Evolutionary conservation across 257 asterid species (phyloP).

Genomic region (Phtheirospermum japonicum): DNA sequence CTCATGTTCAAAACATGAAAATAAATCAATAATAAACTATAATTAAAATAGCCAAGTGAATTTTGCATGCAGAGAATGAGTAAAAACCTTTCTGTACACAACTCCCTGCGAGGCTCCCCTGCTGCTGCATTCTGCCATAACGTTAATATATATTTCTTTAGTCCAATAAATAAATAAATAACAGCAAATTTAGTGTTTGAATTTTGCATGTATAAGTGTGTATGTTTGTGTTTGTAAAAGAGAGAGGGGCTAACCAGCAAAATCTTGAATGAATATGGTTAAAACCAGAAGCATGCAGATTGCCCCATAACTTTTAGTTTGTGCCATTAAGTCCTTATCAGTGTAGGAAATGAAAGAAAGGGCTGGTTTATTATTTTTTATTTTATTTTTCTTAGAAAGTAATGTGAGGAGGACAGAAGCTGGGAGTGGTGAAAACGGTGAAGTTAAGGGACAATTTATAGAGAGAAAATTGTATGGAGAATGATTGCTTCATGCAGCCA

Average conservation of each 20-base stretch:
- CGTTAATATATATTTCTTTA: background rate
- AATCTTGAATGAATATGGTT: constrained; percentile 27
- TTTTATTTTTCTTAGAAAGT: background rate
- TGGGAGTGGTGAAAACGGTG: background rate
- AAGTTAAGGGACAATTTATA: background rate
- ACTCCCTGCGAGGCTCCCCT: constrained; percentile 29
- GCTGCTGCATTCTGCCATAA: constrained; percentile 45
- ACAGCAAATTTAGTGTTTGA: background rate
- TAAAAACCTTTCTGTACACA: constrained; percentile 34
- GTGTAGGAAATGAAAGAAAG: background rate
- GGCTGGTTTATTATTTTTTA: no score
- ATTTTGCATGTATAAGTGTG: background rate
- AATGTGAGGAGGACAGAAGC: background rate
- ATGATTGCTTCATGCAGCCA: constrained; percentile 41
- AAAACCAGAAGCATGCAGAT: constrained; percentile 36
- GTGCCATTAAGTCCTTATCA: constrained; percentile 24
- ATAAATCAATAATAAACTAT: background rate
- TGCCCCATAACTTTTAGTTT: constrained; percentile 16
- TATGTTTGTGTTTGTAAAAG: constrained; percentile 8
- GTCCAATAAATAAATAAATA: constrained; percentile 6
- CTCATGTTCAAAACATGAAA: background rate
- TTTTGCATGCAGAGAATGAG: constrained; percentile 15
- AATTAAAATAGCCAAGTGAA: background rate
- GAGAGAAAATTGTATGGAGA: constrained; percentile 1
- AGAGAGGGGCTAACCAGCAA: constrained; percentile 34